Evolutionary conservation across 2,329 filamentous ascomycete species (phyloP), one percentile per base, ranked within the genome.

Genomic region (Waltergamsia citrina): DNA sequence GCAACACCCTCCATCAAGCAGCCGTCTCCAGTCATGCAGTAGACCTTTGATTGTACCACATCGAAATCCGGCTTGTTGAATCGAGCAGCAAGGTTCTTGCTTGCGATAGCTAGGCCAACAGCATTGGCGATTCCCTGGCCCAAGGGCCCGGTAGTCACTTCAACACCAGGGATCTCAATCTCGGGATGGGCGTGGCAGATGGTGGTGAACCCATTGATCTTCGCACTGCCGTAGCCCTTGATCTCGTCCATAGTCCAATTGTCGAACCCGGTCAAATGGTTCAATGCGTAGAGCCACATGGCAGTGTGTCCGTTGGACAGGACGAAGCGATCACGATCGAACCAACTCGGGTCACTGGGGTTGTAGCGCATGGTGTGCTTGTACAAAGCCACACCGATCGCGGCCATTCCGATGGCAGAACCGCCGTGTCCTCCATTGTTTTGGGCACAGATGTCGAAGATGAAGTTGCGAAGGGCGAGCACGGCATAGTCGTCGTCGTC

Each of bases 301-400:
- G 65, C 67, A 2, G 64, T 59, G 40, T 71, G 67, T 1, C 64
- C 53, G 40, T 78, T 77, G 5, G 69, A 75, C 3, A 78, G 57
- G 1, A 77, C 63, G 42, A 78, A 77, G 16, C 73, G 62, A 43
- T 78, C 73, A 8, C 73, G 57, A 47, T 76, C 72, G 54, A 77
- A 74, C 43, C 55, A 77, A 21, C 61, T 50, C 6, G 68, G 63
- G 5, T 60, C 65, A 6, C 61, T 52, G 1, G 74, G 72, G 2
- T 67, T 60, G 40, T 74, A 78, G 20, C 60, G 59, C 74, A 78
- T 78, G 4, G 59, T 58, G 46, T 78, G 71, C 43, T 72, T 76
- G 61, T 64, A 79, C 4, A 78, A 49, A 0, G 56, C 52, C 8
- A 62, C 46, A 8, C 54, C 54, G 16, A 57, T 56, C 4, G 53